phyloP scores from a whole-genome alignment of 2,329 filamentous ascomycete genomes.

The Paracamarosporium sp. region DNA sequence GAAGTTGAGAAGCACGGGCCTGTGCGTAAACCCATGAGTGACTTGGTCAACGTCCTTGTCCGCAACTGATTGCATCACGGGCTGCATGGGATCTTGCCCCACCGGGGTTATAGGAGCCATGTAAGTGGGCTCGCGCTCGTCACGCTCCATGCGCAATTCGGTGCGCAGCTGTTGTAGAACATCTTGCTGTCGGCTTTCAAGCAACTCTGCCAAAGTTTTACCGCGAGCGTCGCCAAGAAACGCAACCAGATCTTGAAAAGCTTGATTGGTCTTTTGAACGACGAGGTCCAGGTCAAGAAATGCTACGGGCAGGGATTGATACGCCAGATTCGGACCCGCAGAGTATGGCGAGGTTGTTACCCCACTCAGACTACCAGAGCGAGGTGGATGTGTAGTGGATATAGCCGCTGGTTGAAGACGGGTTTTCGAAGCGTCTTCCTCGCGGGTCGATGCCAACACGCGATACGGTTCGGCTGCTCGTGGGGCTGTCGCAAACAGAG shows the following conservation, averaged over 20 bases:
- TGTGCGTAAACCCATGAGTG: constrained; percentile 52
- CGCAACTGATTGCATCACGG: constrained; percentile 47
- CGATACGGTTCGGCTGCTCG: constrained; percentile 32
- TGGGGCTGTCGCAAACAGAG: constrained; percentile 27
- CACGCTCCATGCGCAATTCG: constrained; percentile 54
- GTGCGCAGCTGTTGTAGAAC: constrained; percentile 53
- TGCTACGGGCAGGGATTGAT: constrained; percentile 44
- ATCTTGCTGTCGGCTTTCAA: constrained; percentile 50
- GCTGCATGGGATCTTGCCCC: constrained; percentile 51
- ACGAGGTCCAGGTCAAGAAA: constrained; percentile 57
- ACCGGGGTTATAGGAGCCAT: constrained; percentile 57
- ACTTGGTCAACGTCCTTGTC: constrained; percentile 53
- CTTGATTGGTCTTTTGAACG: constrained; percentile 53
- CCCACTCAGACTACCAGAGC: constrained; percentile 25
- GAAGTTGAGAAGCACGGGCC: constrained; percentile 50
- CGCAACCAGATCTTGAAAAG: constrained; percentile 53
- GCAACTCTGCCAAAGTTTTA: constrained; percentile 52
- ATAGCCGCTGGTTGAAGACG: constrained; percentile 21
- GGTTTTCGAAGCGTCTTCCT: constrained; percentile 22
- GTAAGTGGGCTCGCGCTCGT: constrained; percentile 56
- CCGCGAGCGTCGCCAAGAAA: constrained; percentile 47
- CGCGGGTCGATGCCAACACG: constrained; percentile 25
- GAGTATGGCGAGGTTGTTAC: constrained; percentile 26
- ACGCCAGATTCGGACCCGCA: constrained; percentile 30
- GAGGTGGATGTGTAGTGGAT: constrained; percentile 20